Evolutionary conservation across 192 early-diverging fungal genomes (phyloP), one percentile per base, ranked within the genome.

Genomic region (Entomortierella parvispora): DNA sequence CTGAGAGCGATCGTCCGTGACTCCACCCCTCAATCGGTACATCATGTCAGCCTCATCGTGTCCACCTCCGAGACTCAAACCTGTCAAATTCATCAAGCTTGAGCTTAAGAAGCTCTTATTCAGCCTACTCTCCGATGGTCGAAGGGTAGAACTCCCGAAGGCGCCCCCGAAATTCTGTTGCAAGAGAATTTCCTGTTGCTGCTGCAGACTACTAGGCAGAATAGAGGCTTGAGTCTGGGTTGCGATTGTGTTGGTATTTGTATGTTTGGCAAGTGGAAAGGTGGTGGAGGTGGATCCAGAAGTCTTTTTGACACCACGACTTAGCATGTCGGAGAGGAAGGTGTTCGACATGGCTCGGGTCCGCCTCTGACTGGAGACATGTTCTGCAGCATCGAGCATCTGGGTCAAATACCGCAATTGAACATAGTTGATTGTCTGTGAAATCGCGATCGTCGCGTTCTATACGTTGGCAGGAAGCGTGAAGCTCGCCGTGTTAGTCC

Each of bases 291-390:
- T 12, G 37, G 33, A 12, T 55, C 52, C 0, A 58, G 9, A 17
- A 1, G 74, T 4, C 25, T 77, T 77, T 47, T 77, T 77, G 40
- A 77, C 74, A 17, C 74, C 74, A 4, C 74, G 74, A 32, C 60
- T 64, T 14, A 77, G 49, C 74, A 77, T 77, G 32, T 77, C 74
- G 7, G 74, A 68, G 5, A 77, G 54, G 55, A 77, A 77, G n/a
- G 26, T 44, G 61, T 77, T 77, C 55, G 74, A 77, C 74, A 77
- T 77, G 45, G 34, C 74, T 2, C 74, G 65, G 31, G 74, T 49
- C 2, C 65, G 65, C 15, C 58, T 77, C 65, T 77, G 74, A 22
- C 59, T 50, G 14, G 65, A 68, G 28, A 77, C 65, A 32, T 77
- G 74, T 52, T 77, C 74, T 0, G 66, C 74, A 4, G 61, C 74